Percentiles rank a stretch among this genome's conserved stretches.
Evolutionary conservation across 2,329 filamentous ascomycete genomes (phyloP).

Genomic region (Cercospora citrullina): DNA sequence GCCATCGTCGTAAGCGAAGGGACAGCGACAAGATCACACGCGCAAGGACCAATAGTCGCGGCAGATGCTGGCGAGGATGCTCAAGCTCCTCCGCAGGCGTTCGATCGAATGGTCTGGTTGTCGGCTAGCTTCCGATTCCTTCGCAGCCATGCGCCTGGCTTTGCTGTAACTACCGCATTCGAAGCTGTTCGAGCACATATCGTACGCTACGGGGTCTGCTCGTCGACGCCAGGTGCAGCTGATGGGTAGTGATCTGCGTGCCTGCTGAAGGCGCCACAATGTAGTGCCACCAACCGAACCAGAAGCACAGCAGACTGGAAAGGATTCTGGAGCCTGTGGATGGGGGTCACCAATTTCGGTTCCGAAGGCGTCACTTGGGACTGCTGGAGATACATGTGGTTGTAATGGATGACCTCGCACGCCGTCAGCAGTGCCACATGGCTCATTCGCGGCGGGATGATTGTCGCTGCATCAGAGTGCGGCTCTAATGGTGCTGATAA

Average conservation of each 20-base stretch:
- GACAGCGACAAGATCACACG: not conserved
- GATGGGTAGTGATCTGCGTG: not conserved
- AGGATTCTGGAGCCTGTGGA: not conserved
- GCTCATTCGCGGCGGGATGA: not conserved
- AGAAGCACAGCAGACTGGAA: not conserved
- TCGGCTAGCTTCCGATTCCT: not conserved
- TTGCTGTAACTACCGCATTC: not conserved
- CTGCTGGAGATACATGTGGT: slow-evolving; percentile 10
- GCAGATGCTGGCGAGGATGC: not conserved
- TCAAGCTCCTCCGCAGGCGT: not conserved
- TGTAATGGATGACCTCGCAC: not conserved
- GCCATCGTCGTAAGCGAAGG: slow-evolving; percentile 1
- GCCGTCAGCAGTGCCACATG: not conserved
- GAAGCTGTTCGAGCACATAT: not conserved
- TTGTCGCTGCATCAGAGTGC: slow-evolving; percentile 6
- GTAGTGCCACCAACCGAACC: slow-evolving; percentile 1
- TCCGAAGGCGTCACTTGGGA: not conserved
- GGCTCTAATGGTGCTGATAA: not conserved
- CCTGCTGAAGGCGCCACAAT: not conserved
- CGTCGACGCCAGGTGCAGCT: not conserved
- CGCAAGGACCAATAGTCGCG: not conserved
- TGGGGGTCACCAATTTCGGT: slow-evolving; percentile 1
- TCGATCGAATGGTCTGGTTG: not conserved
- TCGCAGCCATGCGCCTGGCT: not conserved
- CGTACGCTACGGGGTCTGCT: not conserved